Conservation (phyloP, 305 asterid species). For the Solanum chacoense region DNA sequence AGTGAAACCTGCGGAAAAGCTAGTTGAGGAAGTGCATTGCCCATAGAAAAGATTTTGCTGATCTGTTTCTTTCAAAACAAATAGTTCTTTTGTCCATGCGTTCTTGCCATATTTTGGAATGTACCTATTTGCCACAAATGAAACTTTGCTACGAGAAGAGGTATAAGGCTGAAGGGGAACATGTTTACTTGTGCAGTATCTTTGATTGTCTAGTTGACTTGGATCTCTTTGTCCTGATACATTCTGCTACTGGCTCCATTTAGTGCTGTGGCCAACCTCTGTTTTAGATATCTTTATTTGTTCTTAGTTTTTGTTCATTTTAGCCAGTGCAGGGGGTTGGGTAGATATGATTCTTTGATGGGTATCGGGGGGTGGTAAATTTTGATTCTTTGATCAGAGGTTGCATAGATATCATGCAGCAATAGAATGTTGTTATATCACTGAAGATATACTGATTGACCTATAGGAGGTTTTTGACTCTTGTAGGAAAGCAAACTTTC, state of each 20-base stretch:
- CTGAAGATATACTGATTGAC: neutral
- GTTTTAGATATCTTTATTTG: neutral
- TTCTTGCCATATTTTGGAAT: neutral
- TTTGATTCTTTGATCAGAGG: neutral
- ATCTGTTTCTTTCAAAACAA: neutral
- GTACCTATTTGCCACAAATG: neutral
- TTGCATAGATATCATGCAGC: neutral
- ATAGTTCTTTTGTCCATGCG: neutral
- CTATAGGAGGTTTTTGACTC: neutral
- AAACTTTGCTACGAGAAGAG: neutral
- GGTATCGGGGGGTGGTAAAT: neutral
- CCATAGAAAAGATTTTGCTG: neutral
- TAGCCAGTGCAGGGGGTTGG: neutral
- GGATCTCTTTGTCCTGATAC: neutral
- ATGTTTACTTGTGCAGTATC: neutral
- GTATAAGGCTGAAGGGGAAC: neutral
- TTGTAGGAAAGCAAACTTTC: conserved; percentile 85
- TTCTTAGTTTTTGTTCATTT: neutral
- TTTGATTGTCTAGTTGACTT: neutral
- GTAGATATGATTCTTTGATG: neutral
- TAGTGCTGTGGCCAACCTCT: neutral
- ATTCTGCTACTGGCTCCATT: neutral
- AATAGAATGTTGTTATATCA: neutral
- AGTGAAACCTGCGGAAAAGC: neutral
- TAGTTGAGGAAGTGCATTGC: neutral